These are phyloP conservation scores for Monosporascus cannonballus DNA, from an alignment of 2,329 filamentous ascomycete genomes.

Conservation along the genomic window DNA sequence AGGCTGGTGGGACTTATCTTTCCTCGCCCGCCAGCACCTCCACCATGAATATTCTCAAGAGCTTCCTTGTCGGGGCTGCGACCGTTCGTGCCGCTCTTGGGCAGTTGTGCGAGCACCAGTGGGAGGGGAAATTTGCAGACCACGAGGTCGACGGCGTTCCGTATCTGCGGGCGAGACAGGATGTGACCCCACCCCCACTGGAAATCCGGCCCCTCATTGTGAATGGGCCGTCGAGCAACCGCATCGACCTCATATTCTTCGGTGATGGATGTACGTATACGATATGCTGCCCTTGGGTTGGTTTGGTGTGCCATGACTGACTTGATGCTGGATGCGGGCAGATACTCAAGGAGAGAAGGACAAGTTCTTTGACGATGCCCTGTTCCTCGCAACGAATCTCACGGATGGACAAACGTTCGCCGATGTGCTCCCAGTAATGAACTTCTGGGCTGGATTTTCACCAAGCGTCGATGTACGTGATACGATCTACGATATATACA, in stretches of 20 bases:
- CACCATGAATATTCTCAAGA: slow-evolving; percentile 11
- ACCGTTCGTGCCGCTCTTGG: slow-evolving; percentile 6
- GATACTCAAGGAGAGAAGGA: slow-evolving; percentile 24
- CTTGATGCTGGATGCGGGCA: slow-evolving; percentile 4
- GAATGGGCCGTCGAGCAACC: slow-evolving; percentile 23
- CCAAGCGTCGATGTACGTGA: slow-evolving; percentile 20
- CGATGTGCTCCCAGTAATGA: slow-evolving; percentile 23
- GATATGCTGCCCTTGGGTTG: not conserved
- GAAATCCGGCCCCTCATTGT: slow-evolving; percentile 25
- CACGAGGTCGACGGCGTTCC: slow-evolving; percentile 15
- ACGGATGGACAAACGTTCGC: slow-evolving; percentile 25
- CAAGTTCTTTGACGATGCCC: slow-evolving; percentile 25
- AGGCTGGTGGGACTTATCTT: not conserved
- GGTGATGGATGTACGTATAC: slow-evolving; percentile 23
- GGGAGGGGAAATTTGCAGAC: slow-evolving; percentile 21
- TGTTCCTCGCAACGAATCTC: slow-evolving; percentile 20
- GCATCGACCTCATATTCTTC: slow-evolving; percentile 26
- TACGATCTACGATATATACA: not conserved
- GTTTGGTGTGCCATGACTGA: slow-evolving; percentile 1
- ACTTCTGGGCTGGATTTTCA: slow-evolving; percentile 25
- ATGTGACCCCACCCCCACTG: slow-evolving; percentile 19
- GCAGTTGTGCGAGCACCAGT: slow-evolving; percentile 25
- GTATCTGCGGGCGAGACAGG: slow-evolving; percentile 12
- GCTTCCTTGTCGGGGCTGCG: slow-evolving; percentile 8
- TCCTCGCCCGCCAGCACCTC: not conserved